Percentiles rank a stretch among this genome's conserved stretches.
These are phyloP conservation scores for Neospermospora avenae DNA, from an alignment of 2,329 filamentous ascomycete species.

Conservation along the genomic window DNA sequence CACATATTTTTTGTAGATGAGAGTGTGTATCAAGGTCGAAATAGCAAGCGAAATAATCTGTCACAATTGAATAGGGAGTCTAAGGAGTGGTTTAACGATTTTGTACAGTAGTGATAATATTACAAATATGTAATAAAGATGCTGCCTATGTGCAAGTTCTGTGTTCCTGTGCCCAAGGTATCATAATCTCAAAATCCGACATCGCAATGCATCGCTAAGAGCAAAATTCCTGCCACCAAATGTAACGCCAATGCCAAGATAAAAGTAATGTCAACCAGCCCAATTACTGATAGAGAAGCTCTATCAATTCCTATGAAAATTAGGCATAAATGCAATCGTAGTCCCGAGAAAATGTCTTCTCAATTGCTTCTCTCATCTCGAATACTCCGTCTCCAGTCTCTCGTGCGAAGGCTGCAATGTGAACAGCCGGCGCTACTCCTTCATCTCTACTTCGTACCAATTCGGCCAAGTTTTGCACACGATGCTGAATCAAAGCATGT, in stretches of 20 bases:
- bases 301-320: neutral
- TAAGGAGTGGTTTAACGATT: neutral
- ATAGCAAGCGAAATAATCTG: too few relatives aligned
- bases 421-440: constrained; percentile 7
- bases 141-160: constrained; percentile 1
- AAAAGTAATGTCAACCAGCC: neutral
- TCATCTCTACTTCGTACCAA: constrained; percentile 11
- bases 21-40: too few relatives aligned
- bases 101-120: constrained; percentile 8
- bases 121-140: constrained; percentile 3
- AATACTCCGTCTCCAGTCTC: constrained; percentile 20
- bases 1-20: too few relatives aligned
- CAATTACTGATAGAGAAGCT: neutral
- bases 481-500: constrained; percentile 28
- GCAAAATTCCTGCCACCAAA: neutral
- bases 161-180: constrained; percentile 2
- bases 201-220: neutral
- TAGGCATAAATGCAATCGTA: constrained; percentile 31
- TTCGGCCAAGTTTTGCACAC: constrained; percentile 24
- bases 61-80: neutral
- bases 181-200: neutral
- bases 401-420: constrained; percentile 4
- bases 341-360: constrained; percentile 41
- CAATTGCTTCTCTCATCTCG: constrained; percentile 28
- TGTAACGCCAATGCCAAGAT: neutral